Evolutionary conservation across 1,139 yeast species (phyloP), one percentile per base, ranked within the genome.

Genomic region (Sugiyamaella japonica): DNA sequence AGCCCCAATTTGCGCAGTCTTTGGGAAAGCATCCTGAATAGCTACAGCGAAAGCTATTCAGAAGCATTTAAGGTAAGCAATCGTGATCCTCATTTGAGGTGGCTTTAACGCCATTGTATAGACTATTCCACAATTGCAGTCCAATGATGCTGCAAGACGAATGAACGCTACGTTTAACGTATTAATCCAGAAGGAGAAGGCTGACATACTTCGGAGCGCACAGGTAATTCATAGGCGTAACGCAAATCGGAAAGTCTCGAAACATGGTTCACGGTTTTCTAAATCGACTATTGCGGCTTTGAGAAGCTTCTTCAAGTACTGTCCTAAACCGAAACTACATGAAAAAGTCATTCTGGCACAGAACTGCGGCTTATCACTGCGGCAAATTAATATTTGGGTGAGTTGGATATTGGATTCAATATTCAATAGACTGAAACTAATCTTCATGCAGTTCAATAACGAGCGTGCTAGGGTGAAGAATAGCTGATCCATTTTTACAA

Each of bases 311-410:
- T 41, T 41, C 17, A 23, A 41, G 17, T n/a, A 17, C 10, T 41
- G 41, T n/a, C 36, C 45, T 3, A 25, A 15, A 16, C 56, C 56
- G 7, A 16, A 10, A 5, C 40, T 29, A 7, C 37, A 17, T 13
- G 48, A 53, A 28, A 17, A 42, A 15, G 13, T 32, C 10, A 12
- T 16, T 2, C 25, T 53, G 23, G 44, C 56, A 8, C 15, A 37
- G 13, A 36, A 32, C 9, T 53, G 53, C 20, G 41, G 38, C 12
- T 17, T 53, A 37, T 12, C 44, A 10, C 40, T 31, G 9, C 37
- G 40, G 5, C 48, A 43, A 32, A 49, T 48, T 12, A 48, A 45
- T 3, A 32, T 29, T 20, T 48, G 51, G 51, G 51, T 48, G 29
- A 39, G 51, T 47, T 13, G 3, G 3, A 4, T 4, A 13, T 2